phyloP scores from a whole-genome alignment of 192 early-diverging fungal genomes.

The Mortierella antarctica region DNA sequence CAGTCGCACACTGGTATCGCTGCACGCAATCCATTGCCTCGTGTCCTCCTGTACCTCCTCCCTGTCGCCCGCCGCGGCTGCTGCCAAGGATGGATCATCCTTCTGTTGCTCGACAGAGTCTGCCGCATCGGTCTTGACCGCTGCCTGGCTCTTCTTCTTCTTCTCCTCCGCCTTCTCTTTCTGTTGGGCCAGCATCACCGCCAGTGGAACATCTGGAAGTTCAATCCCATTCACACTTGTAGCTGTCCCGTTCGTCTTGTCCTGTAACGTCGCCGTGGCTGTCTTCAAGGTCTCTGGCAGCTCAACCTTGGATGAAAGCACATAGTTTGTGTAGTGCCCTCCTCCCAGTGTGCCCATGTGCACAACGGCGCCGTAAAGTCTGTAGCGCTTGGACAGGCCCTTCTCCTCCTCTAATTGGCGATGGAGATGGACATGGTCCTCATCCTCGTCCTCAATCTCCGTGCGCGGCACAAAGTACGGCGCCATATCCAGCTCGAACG shows the following conservation, averaged over 20 bases:
- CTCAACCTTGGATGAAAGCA: conserved; percentile 41
- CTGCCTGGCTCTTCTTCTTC: not conserved
- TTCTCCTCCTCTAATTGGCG: not conserved
- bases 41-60: conserved; percentile 9
- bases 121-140: not conserved
- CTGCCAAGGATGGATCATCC: not conserved
- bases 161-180: not conserved
- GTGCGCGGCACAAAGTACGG: conserved; percentile 51
- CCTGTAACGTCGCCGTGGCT: conserved; percentile 1
- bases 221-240: not conserved
- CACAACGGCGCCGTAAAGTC: conserved; percentile 60
- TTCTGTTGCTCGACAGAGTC: not conserved
- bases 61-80: not conserved
- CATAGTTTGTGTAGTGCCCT: conserved; percentile 59
- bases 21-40: conserved; percentile 58
- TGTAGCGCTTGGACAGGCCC: conserved; percentile 33
- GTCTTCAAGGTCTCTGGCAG: not conserved
- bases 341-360: conserved; percentile 56
- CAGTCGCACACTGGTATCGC: conserved; percentile 50
- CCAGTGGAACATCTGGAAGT: conserved; percentile 2
- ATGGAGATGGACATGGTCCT: not conserved
- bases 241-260: not conserved
- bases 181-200: conserved; percentile 1
- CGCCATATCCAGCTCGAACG: conserved; percentile 52
- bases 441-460: conserved; percentile 41